Evolutionary conservation across 164 flowering plant species (phyloP), one percentile per base, ranked within the genome.

Genomic region (Platanus orientalis): DNA sequence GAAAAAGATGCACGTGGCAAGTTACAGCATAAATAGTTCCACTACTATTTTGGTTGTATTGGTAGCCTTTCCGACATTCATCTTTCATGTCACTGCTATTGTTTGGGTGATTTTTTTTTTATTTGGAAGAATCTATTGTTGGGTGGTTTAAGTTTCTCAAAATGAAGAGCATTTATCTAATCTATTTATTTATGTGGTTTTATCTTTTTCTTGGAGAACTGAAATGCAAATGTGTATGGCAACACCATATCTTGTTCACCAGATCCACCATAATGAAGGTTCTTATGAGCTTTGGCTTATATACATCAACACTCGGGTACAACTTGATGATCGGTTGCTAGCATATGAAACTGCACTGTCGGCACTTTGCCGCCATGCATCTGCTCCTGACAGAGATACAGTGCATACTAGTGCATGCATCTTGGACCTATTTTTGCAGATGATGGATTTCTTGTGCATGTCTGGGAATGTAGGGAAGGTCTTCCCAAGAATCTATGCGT

Each of bases 251-350:
- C 65, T 77, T 67, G 56, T 71, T 69, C 58, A 71, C 55, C 91
- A 92, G 98, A 81, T 92, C 65, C 78, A 80, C 68, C 72, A 77
- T 50, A 79, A 75, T 67, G 76, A 73, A 59, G 67, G 69, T 68
- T 89, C 91, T 42, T 92, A 89, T 73, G 93, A 80, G 79, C 84
- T 89, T 25, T 90, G 96, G 96, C 87, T 88, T 54, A 70, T 88
- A 79, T 92, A 80, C 80, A 81, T 92, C 77, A 90, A 88, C 75
- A 88, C 87, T 68, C 89, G 95, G 20, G 25, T 57, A 36, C 75
- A 76, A 32, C 77, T 82, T 36, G 74, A 76, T 54, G 85, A 81
- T 64, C 80, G 81, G 45, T 67, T 89, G 67, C 71, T 50, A 65
- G 90, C 93, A 50, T 92, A 86, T 73, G 82, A 83, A 45, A 62